These are phyloP conservation scores for Postia placenta DNA, from an alignment of 768 basidiomycete genomes.

Conservation along the genomic window DNA sequence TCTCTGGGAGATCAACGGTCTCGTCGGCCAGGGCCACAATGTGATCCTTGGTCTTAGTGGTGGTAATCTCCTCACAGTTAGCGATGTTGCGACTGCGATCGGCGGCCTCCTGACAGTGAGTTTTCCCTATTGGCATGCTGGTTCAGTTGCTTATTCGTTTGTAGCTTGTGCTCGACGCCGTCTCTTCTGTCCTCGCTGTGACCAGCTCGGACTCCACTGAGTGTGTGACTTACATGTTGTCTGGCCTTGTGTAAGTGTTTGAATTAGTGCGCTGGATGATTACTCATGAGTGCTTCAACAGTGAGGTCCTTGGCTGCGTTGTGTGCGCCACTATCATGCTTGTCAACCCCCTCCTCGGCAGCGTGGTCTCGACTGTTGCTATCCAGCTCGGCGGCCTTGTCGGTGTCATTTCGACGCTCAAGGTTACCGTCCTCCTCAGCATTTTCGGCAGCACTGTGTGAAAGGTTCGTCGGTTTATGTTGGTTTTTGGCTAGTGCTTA, in stretches of 20 bases:
- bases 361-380: slow-evolving; percentile 18
- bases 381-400: slow-evolving; percentile 16
- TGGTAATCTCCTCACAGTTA: slow-evolving; percentile 20
- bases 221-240: slow-evolving; percentile 17
- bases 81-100: slow-evolving; percentile 21
- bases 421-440: slow-evolving; percentile 15
- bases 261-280: too few species aligned
- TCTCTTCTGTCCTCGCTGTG: slow-evolving; percentile 20
- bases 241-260: slow-evolving; percentile 21
- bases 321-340: slow-evolving; percentile 17
- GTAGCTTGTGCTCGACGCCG: slow-evolving; percentile 24
- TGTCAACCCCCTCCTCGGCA: slow-evolving; percentile 16
- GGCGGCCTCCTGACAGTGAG: slow-evolving; percentile 19
- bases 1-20: slow-evolving; percentile 18
- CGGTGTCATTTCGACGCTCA: slow-evolving; percentile 19
- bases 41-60: slow-evolving; percentile 23
- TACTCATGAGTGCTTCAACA: too few species aligned
- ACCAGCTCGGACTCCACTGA: slow-evolving; percentile 6
- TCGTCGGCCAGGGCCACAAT: slow-evolving; percentile 18
- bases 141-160: neutral
- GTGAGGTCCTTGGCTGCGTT: slow-evolving; percentile 18
- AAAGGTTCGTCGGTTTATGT: slow-evolving; percentile 2
- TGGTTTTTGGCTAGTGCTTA: too few species aligned
- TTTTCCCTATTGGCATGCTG: neutral
- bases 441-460: slow-evolving; percentile 18